These are phyloP conservation scores for Syzygium jambos DNA, from an alignment of 345 rosid genomes.

Conservation along the genomic window DNA sequence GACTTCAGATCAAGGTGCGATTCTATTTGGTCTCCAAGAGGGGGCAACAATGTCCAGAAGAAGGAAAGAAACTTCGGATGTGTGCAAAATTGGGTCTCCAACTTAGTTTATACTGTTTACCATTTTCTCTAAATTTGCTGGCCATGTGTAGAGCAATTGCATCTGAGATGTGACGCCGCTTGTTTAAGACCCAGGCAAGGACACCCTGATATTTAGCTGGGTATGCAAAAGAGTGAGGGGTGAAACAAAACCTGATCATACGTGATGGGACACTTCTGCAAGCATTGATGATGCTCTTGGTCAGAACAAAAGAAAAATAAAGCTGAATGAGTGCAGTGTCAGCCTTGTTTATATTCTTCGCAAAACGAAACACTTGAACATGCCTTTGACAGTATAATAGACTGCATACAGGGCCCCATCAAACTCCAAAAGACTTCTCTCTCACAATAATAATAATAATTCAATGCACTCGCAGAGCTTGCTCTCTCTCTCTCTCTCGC, in stretches of 20 bases:
- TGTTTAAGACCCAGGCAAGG: background rate
- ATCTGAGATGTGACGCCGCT: background rate
- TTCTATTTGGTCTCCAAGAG: background rate
- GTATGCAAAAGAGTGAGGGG: background rate
- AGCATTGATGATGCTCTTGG: background rate
- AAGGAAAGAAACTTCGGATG: background rate
- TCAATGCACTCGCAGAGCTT: background rate
- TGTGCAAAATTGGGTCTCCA: background rate
- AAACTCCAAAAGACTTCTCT: slow-evolving; percentile 1
- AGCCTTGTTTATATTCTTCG: slow-evolving; percentile 4
- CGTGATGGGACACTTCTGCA: background rate
- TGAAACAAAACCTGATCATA: background rate
- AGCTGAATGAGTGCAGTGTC: slow-evolving; percentile 9
- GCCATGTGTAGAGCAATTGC: background rate
- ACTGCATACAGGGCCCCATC: background rate
- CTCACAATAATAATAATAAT: background rate
- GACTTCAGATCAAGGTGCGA: background rate
- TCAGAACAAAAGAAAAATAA: background rate
- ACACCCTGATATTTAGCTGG: background rate
- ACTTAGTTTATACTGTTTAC: background rate
- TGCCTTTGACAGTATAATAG: slow-evolving; percentile 1
- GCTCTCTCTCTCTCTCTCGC: background rate
- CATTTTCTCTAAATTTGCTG: background rate
- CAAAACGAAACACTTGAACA: background rate
- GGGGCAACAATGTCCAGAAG: background rate